Conservation (phyloP, 495 filamentous ascomycete genomes). For the Parachaetomium inaequale region DNA sequence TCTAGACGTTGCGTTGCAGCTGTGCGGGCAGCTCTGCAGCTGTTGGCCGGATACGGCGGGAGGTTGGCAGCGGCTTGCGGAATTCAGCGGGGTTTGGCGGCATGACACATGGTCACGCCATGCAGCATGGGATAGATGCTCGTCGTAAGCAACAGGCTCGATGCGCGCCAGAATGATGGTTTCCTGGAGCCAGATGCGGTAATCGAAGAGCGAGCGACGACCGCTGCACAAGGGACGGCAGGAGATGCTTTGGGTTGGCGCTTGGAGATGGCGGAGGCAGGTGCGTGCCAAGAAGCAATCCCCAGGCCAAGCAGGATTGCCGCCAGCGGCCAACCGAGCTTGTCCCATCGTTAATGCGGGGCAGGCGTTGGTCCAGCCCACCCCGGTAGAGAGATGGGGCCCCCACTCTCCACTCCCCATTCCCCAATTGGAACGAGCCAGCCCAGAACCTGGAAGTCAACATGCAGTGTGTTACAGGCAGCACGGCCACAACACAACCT, state of each 20-base stretch:
- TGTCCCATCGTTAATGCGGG: slow-evolving; percentile 2
- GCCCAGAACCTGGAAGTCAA: not conserved
- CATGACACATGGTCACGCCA: slow-evolving; percentile 13
- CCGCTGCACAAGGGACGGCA: not conserved
- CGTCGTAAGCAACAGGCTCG: not conserved
- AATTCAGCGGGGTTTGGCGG: slow-evolving; percentile 8
- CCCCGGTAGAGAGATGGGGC: slow-evolving; percentile 3
- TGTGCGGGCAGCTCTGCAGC: not conserved
- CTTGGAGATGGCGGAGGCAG: not conserved
- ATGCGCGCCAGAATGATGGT: not conserved
- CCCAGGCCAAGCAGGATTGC: not conserved
- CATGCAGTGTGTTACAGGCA: no score
- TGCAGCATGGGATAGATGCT: not conserved
- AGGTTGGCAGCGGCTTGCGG: slow-evolving; percentile 1
- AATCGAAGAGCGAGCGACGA: not conserved
- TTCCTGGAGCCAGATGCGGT: not conserved
- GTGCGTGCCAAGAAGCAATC: not conserved
- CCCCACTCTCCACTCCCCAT: not conserved
- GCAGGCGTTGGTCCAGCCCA: not conserved
- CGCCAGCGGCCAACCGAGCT: not conserved
- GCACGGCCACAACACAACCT: no score
- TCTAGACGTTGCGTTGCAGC: not conserved
- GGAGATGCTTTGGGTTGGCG: not conserved
- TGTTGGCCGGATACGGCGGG: slow-evolving; percentile 17
- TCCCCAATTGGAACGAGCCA: no score